Percentiles rank a stretch among this genome's conserved stretches.
Evolutionary conservation across 1,284 basidiomycete species (phyloP).

Genomic region (Apiotrichum gracile): DNA sequence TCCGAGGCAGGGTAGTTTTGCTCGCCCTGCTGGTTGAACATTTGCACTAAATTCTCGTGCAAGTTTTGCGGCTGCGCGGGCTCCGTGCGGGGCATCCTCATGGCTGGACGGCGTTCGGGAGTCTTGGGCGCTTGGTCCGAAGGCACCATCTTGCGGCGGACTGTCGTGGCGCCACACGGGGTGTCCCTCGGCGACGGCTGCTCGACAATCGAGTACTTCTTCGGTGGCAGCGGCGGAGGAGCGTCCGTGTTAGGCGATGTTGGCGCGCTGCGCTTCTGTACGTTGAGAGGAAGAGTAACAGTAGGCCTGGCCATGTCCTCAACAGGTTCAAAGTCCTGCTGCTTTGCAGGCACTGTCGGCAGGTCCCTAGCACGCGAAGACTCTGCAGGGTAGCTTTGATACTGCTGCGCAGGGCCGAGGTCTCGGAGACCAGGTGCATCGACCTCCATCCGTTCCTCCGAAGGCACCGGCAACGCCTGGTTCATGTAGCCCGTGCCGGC

Average conservation of each 20-base stretch:
- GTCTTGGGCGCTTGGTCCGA: neutral
- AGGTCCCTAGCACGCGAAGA: neutral
- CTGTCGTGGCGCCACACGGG: no score
- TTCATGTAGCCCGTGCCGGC: no score
- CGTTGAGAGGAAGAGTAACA: neutral
- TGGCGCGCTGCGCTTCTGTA: neutral
- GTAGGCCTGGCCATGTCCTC: neutral
- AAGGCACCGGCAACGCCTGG: no score
- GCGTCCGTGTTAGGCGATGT: neutral
- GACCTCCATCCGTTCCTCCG: no score
- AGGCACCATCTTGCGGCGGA: neutral
- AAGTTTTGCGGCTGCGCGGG: slow-evolving; percentile 10
- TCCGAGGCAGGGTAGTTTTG: neutral
- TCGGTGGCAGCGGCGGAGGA: slow-evolving; percentile 5
- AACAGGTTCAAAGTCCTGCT: neutral
- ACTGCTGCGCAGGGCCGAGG: neutral
- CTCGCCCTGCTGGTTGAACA: slow-evolving; percentile 23
- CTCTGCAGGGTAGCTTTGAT: no score
- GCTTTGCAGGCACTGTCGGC: neutral
- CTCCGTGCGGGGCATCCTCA: neutral
- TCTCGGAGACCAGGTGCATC: neutral
- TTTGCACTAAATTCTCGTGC: slow-evolving; percentile 26
- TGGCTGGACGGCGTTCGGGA: neutral
- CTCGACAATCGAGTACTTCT: slow-evolving; percentile 1
- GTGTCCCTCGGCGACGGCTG: no score